Base-by-base conservation (phyloP, 2,329 filamentous ascomycete genomes). In the Diplodia seriata region DNA sequence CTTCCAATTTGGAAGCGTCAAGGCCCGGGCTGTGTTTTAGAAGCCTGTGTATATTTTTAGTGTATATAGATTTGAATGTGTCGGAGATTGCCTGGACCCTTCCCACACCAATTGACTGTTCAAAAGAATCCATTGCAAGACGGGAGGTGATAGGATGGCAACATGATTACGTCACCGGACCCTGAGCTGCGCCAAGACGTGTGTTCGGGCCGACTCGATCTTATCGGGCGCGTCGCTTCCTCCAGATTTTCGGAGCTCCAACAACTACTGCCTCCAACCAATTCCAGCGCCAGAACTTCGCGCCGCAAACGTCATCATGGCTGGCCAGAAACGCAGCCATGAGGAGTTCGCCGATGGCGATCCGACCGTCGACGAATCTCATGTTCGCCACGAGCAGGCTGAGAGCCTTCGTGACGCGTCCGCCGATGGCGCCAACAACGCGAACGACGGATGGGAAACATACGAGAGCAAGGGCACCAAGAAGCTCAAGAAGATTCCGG, bases 401-500 rank as follows among this genome's bases (percentile, higher is more conserved):
- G 43, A 47, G 43, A n/a, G 43, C 43, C 43, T n/a, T 20, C 40
- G 40, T 53, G 64, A 59, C 31, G 31, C 51, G 26, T 55, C 64
- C 36, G 26, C 53, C 64, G 64, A 67, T 23, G 50, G 43, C 31
- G 14, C 40, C 40, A 40, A 26, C n/a, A n/a, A 15, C 29, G 71
- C 66, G 23, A 69, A 69, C 20, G 69, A 68, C n/a, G 71, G 69
- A 14, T 77, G 76, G 76, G 70, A 75, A 66, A 70, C 67, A 1
- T 73, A 72, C 18, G 69, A 71, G 33, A 70, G 69, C 33, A 63
- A 69, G 18, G 51, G 68, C 66, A 71, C 69, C 33, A 71, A 70
- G 38, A 74, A 72, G 67, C 43, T 62, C 49, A 68, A 69, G 64
- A 73, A 74, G 62, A 70, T 77, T 71, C 71, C 78, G 74, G 73